phyloP scores from a whole-genome alignment of 768 basidiomycete genomes.

The Leccinum truebloodii region DNA sequence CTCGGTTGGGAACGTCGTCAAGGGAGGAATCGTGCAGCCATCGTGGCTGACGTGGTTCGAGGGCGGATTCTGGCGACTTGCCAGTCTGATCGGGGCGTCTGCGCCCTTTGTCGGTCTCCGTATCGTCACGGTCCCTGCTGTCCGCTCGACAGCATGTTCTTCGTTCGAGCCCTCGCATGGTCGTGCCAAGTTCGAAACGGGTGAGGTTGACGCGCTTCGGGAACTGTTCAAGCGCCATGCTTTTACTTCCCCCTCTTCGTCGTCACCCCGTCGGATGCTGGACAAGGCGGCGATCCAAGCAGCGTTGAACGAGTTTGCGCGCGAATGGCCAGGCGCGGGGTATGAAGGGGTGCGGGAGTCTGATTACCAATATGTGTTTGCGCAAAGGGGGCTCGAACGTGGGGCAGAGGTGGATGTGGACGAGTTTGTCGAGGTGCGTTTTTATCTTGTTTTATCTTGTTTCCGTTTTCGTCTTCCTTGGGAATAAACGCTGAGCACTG shows the following conservation, averaged over 20 bases:
- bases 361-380: slow-evolving; percentile 75
- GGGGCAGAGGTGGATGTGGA: slow-evolving; percentile 69
- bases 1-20: background rate
- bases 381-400: slow-evolving; percentile 67
- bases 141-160: background rate
- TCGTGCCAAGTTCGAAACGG: slow-evolving; percentile 55
- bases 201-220: slow-evolving; percentile 45
- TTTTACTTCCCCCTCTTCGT: background rate
- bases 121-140: background rate
- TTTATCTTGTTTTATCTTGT: background rate
- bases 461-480: background rate
- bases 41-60: slow-evolving; percentile 11
- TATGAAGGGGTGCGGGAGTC: slow-evolving; percentile 62
- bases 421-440: slow-evolving; percentile 82
- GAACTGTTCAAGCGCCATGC: slow-evolving; percentile 35
- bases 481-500: background rate
- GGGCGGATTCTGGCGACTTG: slow-evolving; percentile 14
- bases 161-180: slow-evolving; percentile 37
- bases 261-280: slow-evolving; percentile 33
- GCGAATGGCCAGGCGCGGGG: slow-evolving; percentile 38
- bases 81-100: slow-evolving; percentile 24
- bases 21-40: background rate
- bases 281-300: slow-evolving; percentile 41
- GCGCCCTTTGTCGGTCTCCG: background rate
- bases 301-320: slow-evolving; percentile 45